phyloP scores from a whole-genome alignment of 2,329 filamentous ascomycete species.

The Juglanconis sp. region DNA sequence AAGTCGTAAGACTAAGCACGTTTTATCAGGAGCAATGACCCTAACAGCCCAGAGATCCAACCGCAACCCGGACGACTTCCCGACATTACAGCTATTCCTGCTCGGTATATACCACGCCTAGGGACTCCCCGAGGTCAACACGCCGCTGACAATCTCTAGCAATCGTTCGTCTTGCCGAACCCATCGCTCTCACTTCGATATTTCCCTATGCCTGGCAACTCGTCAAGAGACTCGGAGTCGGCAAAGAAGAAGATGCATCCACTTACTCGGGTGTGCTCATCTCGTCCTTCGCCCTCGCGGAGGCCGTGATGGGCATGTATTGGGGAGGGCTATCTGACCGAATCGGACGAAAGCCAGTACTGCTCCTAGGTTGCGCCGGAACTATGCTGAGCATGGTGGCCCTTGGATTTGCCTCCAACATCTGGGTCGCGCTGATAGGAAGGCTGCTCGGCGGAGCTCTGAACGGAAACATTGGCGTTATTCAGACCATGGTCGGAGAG shows the following conservation, averaged over 20 bases:
- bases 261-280: slow-evolving; percentile 88
- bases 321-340: slow-evolving; percentile 84
- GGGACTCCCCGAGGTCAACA: neutral
- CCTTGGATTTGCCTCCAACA: slow-evolving; percentile 78
- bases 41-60: slow-evolving; percentile 47
- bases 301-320: slow-evolving; percentile 80
- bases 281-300: slow-evolving; percentile 78
- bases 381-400: slow-evolving; percentile 80
- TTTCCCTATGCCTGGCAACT: slow-evolving; percentile 89
- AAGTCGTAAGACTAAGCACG: slow-evolving; percentile 43
- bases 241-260: slow-evolving; percentile 70
- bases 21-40: slow-evolving; percentile 44
- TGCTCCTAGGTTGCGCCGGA: slow-evolving; percentile 76
- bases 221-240: slow-evolving; percentile 72
- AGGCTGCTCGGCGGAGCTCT: slow-evolving; percentile 75
- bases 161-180: slow-evolving; percentile 88
- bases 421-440: slow-evolving; percentile 77
- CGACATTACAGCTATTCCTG: slow-evolving; percentile 76
- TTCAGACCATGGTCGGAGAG: slow-evolving; percentile 91
- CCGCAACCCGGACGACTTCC: slow-evolving; percentile 72
- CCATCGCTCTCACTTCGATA: slow-evolving; percentile 88
- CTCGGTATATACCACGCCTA: slow-evolving; percentile 59
- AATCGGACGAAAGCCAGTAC: slow-evolving; percentile 76
- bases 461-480: slow-evolving; percentile 88
- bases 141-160: slow-evolving; percentile 46